Evolutionary conservation across 169 alveolate genomes (phyloP), one percentile per base, ranked within the genome.

Genomic region (Toxoplasma gondii): DNA sequence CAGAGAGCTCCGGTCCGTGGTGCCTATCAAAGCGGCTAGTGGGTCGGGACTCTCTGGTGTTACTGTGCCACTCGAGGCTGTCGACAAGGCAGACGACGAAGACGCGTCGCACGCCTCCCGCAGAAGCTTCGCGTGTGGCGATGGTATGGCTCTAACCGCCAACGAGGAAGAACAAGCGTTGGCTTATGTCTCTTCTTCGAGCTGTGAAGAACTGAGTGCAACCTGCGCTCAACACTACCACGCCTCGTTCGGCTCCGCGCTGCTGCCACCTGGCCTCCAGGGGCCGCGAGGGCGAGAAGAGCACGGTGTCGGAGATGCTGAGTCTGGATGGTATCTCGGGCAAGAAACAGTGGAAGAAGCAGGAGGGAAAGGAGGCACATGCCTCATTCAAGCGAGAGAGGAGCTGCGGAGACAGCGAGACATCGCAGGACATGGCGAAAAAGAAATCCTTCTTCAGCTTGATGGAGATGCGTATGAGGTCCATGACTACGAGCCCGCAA

Each of bases 391-490:
- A n/a, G 29, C 29, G 7, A 4, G 74, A 16, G 74, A 64, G 34
- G 74, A 64, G 34, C 58, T 49, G 58, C 22, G 58, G 58, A 12
- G 12, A 4, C 58, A 49, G 58, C 58, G 58, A 12, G 58, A 12
- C 22, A 12, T 12, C 12, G 74, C n/a, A 27, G 74, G 24, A 27
- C 9, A 27, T 19, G 45, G 43, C 45, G n/a, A 78, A 16, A 19
- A 38, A 10, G 86, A 78, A n/a, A 19, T 78, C n/a, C 86, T 78
- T 41, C 86, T 78, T 7, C 86, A 78, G 45, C 86, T 78, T 12
- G 86, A 78, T n/a, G 86, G 49, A 10, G 86, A 78, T 1, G 86
- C 86, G 44, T 78, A 78, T 45, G 86, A 78, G n/a, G 86, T 38
- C 39, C 86, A 78, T 31, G 86, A 45, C 39, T 78, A 78, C 86